phyloP scores from a whole-genome alignment of 2,329 filamentous ascomycete genomes.

The Cordyceps cicadae region DNA sequence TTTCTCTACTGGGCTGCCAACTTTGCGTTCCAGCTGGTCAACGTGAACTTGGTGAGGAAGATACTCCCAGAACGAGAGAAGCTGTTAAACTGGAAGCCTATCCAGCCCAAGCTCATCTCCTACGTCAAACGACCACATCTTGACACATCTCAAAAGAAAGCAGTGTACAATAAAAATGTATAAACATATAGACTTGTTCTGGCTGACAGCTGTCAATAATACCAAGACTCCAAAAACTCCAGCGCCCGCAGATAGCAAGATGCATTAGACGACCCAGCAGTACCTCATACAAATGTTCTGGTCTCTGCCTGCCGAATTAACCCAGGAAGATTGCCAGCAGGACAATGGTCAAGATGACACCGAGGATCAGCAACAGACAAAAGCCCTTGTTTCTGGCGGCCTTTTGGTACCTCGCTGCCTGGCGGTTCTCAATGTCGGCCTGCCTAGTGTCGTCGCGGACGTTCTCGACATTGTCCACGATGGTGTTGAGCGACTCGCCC shows the following conservation, averaged over 20 bases:
- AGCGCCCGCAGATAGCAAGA: conserved; percentile 3
- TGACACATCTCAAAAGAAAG: neutral
- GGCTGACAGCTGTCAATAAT: neutral
- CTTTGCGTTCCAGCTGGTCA: conserved; percentile 27
- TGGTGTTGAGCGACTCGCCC: conserved; percentile 78
- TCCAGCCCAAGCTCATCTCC: neutral
- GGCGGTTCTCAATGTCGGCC: conserved; percentile 76
- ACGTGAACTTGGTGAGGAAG: conserved; percentile 22
- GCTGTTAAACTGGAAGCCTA: conserved; percentile 8
- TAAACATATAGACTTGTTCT: conserved; percentile 1
- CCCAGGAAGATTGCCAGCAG: conserved; percentile 66
- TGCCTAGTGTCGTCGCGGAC: conserved; percentile 74
- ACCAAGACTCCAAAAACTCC: conserved; percentile 11
- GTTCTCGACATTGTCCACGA: conserved; percentile 79
- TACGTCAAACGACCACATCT: neutral
- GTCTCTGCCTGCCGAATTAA: neutral
- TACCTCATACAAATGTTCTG: neutral
- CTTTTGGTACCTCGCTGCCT: conserved; percentile 88
- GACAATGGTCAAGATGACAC: conserved; percentile 82
- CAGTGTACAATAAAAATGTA: neutral
- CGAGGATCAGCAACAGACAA: conserved; percentile 79
- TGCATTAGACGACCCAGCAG: neutral
- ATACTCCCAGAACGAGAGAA: conserved; percentile 17
- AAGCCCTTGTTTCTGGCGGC: conserved; percentile 91
- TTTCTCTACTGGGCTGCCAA: conserved; percentile 34